These are phyloP conservation scores for Leccinum colubrinum DNA, from an alignment of 1,284 basidiomycete genomes.

Conservation along the genomic window DNA sequence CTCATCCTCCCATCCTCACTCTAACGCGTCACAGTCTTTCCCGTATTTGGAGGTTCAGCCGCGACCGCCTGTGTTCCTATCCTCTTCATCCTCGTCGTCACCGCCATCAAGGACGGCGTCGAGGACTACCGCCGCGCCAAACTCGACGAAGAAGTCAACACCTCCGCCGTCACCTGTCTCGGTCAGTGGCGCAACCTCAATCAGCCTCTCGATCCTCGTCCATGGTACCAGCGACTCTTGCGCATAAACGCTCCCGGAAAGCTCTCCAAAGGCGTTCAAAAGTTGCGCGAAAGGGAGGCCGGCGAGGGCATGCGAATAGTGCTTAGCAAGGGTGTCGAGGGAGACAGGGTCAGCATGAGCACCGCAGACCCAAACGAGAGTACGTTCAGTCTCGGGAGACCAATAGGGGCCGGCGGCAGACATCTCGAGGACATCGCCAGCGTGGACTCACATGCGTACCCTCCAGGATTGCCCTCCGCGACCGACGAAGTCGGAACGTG, in stretches of 20 bases:
- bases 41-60: slow-evolving; percentile 87
- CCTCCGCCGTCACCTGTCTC: slow-evolving; percentile 83
- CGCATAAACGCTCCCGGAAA: slow-evolving; percentile 67
- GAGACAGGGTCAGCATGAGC: slow-evolving; percentile 38
- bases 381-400: slow-evolving; percentile 39
- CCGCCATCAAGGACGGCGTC: slow-evolving; percentile 92
- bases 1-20: neutral
- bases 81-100: slow-evolving; percentile 84
- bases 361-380: slow-evolving; percentile 40
- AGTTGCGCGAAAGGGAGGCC: slow-evolving; percentile 82
- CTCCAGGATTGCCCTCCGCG: slow-evolving; percentile 37
- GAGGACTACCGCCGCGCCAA: slow-evolving; percentile 90
- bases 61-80: slow-evolving; percentile 87
- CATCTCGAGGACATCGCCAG: slow-evolving; percentile 59
- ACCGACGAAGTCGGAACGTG: slow-evolving; percentile 21
- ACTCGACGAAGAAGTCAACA: slow-evolving; percentile 92
- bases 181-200: slow-evolving; percentile 91
- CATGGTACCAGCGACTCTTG: slow-evolving; percentile 72
- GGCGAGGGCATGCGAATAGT: slow-evolving; percentile 62
- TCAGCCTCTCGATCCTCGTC: slow-evolving; percentile 75
- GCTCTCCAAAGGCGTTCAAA: slow-evolving; percentile 83
- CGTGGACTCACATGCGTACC: slow-evolving; percentile 60
- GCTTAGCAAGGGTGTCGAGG: slow-evolving; percentile 51
- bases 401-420: slow-evolving; percentile 37
- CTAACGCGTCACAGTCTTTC: slow-evolving; percentile 59